These are phyloP conservation scores for Beta vulgaris DNA, from an alignment of 148 eudicot species.

Conservation along the genomic window DNA sequence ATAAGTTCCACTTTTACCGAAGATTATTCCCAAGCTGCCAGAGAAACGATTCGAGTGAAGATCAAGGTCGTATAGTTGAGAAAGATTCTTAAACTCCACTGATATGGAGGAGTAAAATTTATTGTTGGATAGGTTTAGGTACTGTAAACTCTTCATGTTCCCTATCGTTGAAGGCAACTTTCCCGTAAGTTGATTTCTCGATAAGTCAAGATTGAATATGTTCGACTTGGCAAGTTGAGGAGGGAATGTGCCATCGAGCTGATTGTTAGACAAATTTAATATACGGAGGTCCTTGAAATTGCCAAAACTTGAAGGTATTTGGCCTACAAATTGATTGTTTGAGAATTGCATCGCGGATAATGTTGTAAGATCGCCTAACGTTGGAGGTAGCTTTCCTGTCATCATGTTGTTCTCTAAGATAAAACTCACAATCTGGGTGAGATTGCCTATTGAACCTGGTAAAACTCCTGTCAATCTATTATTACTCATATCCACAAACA, in stretches of 20 bases:
- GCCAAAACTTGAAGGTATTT: no score
- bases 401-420: conserved; percentile 50
- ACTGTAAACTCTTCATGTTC: conserved; percentile 56
- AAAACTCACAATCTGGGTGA: conserved; percentile 37
- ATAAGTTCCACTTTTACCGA: conserved; percentile 41
- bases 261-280: conserved; percentile 53
- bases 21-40: conserved; percentile 39
- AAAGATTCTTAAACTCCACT: conserved; percentile 36
- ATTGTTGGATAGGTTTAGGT: conserved; percentile 62
- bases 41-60: conserved; percentile 59
- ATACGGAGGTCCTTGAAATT: no score
- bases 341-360: conserved; percentile 41
- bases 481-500: conserved; percentile 29
- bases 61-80: conserved; percentile 49
- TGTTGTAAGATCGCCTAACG: conserved; percentile 44
- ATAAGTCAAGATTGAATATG: conserved; percentile 49
- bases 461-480: conserved; percentile 44
- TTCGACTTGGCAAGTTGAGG: conserved; percentile 42
- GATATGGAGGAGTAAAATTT: conserved; percentile 47
- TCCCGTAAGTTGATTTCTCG: conserved; percentile 53
- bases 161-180: conserved; percentile 65
- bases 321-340: no score
- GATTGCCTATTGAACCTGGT: conserved; percentile 48
- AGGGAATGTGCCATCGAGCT: conserved; percentile 56
- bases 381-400: conserved; percentile 48